phyloP scores from a whole-genome alignment of 768 basidiomycete genomes.

The Lactarius trivialis region DNA sequence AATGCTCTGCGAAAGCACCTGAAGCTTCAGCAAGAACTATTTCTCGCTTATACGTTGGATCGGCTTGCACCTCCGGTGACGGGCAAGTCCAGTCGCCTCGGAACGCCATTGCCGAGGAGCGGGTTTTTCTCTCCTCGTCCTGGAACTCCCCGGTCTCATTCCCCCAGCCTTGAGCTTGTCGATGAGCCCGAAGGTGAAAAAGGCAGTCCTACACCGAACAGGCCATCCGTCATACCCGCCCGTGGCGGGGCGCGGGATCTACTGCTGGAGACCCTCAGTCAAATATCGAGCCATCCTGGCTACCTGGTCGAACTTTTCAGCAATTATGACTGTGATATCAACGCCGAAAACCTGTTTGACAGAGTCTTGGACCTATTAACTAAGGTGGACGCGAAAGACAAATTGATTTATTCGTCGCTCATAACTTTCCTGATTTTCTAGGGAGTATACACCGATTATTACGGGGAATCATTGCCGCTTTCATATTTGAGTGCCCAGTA shows the following conservation, averaged over 20 bases:
- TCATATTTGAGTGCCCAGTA: conserved; percentile 77
- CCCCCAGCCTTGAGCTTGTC: conserved; percentile 37
- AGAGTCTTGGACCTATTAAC: conserved; percentile 82
- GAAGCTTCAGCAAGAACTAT: conserved; percentile 93
- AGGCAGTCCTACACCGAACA: conserved; percentile 37
- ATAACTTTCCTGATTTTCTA: conserved; percentile 29
- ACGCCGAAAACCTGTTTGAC: conserved; percentile 95
- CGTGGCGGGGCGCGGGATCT: conserved; percentile 84
- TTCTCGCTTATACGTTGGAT: conserved; percentile 90
- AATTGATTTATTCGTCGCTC: background rate
- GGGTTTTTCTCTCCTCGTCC: conserved; percentile 25
- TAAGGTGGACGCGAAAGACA: conserved; percentile 33
- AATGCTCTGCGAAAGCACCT: conserved; percentile 79
- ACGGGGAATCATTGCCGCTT: conserved; percentile 48
- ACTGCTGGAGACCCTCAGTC: conserved; percentile 79
- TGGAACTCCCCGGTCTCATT: conserved; percentile 31
- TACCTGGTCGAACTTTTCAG: conserved; percentile 95
- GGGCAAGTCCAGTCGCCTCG: conserved; percentile 21
- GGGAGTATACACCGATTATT: conserved; percentile 75
- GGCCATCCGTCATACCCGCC: conserved; percentile 45
- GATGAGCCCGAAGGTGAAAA: conserved; percentile 44
- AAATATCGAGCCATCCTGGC: conserved; percentile 74
- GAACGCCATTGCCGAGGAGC: conserved; percentile 22
- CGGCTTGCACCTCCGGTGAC: conserved; percentile 61
- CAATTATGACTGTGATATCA: conserved; percentile 96